A percentile compares a stretch with the other conserved stretches of the same genome.
These are phyloP conservation scores for Periglandula ipomoeae DNA, from an alignment of 2,329 filamentous ascomycete genomes.

Conservation along the genomic window DNA sequence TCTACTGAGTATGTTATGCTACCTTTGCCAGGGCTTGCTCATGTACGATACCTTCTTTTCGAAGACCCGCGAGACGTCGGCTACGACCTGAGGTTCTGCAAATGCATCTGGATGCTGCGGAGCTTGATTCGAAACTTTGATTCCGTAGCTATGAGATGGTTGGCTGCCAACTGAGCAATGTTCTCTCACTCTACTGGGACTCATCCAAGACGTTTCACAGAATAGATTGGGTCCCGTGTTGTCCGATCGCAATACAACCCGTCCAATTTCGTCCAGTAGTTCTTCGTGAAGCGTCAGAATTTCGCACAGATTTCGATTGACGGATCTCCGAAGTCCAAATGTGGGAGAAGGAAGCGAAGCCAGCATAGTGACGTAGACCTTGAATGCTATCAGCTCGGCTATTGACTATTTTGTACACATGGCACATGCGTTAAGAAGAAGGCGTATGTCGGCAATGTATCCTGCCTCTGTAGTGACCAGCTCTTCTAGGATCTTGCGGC, in stretches of 20 bases:
- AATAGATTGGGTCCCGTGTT: constrained; percentile 40
- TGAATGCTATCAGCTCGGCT: constrained; percentile 11
- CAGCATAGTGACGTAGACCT: constrained; percentile 70
- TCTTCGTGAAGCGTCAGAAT: constrained; percentile 79
- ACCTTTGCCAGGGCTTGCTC: too few relatives aligned
- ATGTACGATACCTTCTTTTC: constrained; percentile 40
- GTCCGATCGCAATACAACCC: constrained; percentile 59
- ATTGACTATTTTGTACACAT: constrained; percentile 30
- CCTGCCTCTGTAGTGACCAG: constrained; percentile 77
- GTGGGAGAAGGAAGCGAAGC: constrained; percentile 60
- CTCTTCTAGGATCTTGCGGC: constrained; percentile 76
- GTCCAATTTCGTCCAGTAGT: constrained; percentile 66
- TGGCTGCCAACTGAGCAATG: background rate
- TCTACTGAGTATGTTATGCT: constrained; percentile 2
- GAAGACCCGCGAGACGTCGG: constrained; percentile 53
- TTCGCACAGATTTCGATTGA: constrained; percentile 69
- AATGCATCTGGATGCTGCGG: constrained; percentile 26
- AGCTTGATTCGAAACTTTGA: constrained; percentile 28
- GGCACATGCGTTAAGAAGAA: constrained; percentile 62
- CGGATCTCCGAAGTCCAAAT: constrained; percentile 57
- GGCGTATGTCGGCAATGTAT: constrained; percentile 81
- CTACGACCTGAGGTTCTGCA: constrained; percentile 49
- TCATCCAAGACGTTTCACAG: constrained; percentile 33
- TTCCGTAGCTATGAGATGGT: constrained; percentile 18
- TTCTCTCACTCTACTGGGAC: background rate